A percentile compares a stretch with the other conserved stretches of the same genome.
Conservation (phyloP, 78 protist species). For the Dictyostelium purpureum region DNA sequence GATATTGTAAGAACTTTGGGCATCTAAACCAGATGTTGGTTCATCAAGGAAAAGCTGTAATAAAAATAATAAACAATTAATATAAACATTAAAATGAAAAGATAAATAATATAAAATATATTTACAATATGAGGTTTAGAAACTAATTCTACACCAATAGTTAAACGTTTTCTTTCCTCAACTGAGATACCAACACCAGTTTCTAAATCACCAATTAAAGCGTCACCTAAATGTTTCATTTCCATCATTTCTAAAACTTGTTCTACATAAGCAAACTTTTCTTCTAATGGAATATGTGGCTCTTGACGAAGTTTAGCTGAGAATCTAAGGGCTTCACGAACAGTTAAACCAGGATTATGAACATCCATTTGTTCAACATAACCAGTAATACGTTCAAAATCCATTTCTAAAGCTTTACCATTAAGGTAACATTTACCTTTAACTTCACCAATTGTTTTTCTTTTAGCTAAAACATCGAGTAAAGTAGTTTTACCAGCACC, state of each 20-base stretch:
- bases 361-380: conserved; percentile 82
- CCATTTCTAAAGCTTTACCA: conserved; percentile 69
- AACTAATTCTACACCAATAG: conserved; percentile 74
- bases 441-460: conserved; percentile 82
- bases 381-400: conserved; percentile 69
- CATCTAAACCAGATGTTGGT: conserved; percentile 70
- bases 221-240: conserved; percentile 69
- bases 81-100: conserved; percentile 58
- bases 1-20: conserved; percentile 74
- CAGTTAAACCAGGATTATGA: conserved; percentile 47
- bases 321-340: conserved; percentile 64
- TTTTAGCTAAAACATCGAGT: conserved; percentile 84
- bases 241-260: conserved; percentile 53
- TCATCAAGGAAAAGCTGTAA: conserved; percentile 54
- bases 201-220: conserved; percentile 67
- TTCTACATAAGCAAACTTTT: conserved; percentile 35
- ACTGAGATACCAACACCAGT: conserved; percentile 69
- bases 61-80: too few relatives aligned
- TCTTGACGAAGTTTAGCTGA: conserved; percentile 55
- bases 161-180: conserved; percentile 62
- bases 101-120: not conserved
- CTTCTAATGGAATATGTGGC: conserved; percentile 22
- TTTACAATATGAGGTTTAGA: conserved; percentile 67
- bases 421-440: conserved; percentile 75
- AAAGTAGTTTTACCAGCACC: conserved; percentile 89